These are phyloP conservation scores for Naganishia sp. DNA, from an alignment of 1,284 basidiomycete genomes.

Conservation along the genomic window DNA sequence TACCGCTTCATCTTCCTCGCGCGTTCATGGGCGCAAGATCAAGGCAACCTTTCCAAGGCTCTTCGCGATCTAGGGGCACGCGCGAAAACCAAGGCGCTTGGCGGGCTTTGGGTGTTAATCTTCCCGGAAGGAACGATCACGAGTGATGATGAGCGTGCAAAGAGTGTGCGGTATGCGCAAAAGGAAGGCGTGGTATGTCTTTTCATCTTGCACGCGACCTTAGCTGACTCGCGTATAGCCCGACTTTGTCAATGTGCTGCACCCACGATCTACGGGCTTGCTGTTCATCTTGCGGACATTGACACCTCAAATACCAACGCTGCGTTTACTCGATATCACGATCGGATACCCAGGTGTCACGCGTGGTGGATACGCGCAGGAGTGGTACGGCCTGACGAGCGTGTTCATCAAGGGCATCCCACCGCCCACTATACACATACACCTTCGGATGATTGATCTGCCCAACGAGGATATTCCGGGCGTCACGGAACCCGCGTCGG, in stretches of 20 bases:
- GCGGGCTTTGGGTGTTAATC: conserved; percentile 74
- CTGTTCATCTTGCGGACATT: conserved; percentile 81
- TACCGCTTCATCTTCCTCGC: conserved; percentile 86
- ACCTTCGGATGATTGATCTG: conserved; percentile 74
- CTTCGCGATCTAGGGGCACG: conserved; percentile 38
- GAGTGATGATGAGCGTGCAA: conserved; percentile 56
- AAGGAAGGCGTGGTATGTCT: conserved; percentile 55
- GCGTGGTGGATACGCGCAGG: conserved; percentile 52
- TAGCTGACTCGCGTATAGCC: conserved; percentile 56
- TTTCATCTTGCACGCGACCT: neutral
- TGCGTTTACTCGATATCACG: conserved; percentile 85
- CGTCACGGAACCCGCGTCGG: neutral
- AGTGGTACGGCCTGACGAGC: conserved; percentile 70
- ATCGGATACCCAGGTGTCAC: conserved; percentile 80
- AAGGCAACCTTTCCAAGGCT: conserved; percentile 59
- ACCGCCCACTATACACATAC: conserved; percentile 83
- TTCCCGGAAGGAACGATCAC: conserved; percentile 94
- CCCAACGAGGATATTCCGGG: conserved; percentile 40
- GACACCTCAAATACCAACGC: conserved; percentile 69
- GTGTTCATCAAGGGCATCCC: conserved; percentile 80
- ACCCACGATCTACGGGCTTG: conserved; percentile 88
- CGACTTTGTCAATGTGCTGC: conserved; percentile 74
- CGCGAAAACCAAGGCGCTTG: conserved; percentile 37
- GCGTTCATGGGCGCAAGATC: conserved; percentile 82
- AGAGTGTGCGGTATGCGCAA: conserved; percentile 69